Evolutionary conservation across 139 green algal genomes (phyloP).

Genomic region (Raphidocelis subcapitata): DNA sequence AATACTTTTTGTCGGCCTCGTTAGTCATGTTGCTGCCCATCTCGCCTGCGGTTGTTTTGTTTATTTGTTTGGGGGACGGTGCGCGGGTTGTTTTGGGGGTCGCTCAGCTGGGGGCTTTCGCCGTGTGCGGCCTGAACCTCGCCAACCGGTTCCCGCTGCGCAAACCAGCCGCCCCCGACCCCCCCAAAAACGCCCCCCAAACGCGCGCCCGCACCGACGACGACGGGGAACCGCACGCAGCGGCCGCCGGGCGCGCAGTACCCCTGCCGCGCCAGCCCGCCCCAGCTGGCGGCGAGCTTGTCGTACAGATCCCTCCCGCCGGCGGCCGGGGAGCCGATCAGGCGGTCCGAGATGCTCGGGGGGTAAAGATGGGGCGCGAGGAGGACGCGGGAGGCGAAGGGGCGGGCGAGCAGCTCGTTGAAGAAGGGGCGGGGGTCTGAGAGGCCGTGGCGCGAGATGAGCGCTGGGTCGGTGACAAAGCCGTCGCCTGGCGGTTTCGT

Average conservation of each 20-base stretch:
- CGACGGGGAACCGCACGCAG: conserved; percentile 18
- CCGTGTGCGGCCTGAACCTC: not conserved
- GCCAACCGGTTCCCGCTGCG: not conserved
- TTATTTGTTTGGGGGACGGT: too few species aligned
- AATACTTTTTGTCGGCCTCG: conserved; percentile 8
- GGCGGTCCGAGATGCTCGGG: not conserved
- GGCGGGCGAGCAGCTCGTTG: conserved; percentile 7
- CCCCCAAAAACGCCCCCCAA: too few species aligned
- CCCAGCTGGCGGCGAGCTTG: conserved; percentile 19
- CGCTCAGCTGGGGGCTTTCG: not conserved
- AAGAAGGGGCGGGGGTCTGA: conserved; percentile 15
- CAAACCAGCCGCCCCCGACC: too few species aligned
- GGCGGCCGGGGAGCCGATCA: not conserved
- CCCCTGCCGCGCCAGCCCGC: conserved; percentile 3
- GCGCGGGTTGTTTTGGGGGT: not conserved
- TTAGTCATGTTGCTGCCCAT: conserved; percentile 10
- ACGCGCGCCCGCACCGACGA: too few species aligned
- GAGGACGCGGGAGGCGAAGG: conserved; percentile 7
- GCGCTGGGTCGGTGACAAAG: conserved; percentile 12
- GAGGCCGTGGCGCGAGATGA: not conserved
- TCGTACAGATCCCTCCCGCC: not conserved
- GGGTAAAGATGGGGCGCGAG: conserved; percentile 20
- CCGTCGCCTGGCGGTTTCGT: conserved; percentile 8
- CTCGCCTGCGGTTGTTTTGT: conserved; percentile 12
- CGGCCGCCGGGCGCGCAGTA: conserved; percentile 12